These are phyloP conservation scores for Litsea cubeba DNA, from an alignment of 164 flowering plant species.

Conservation along the genomic window DNA sequence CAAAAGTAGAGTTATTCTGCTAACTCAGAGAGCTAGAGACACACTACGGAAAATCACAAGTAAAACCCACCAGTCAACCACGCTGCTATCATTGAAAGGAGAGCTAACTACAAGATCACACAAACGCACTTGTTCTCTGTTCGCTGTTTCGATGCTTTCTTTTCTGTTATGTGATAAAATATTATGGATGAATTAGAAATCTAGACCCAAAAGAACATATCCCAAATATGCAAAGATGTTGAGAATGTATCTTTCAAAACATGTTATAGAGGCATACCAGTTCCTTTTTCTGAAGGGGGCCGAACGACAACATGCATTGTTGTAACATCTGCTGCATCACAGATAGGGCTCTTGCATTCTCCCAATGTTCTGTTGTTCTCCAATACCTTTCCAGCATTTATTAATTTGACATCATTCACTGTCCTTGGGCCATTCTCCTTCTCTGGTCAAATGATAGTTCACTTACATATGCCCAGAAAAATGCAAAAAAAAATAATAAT, in stretches of 20 bases:
- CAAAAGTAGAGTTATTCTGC: not conserved
- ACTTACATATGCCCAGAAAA: not conserved
- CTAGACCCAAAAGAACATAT: not conserved
- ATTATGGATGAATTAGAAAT: not conserved
- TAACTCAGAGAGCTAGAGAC: not conserved
- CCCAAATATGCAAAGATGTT: not conserved
- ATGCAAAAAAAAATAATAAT: too few relatives aligned
- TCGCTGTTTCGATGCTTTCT: conserved; percentile 35
- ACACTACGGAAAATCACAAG: not conserved
- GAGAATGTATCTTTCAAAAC: not conserved
- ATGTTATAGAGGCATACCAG: conserved; percentile 3
- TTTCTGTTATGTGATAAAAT: conserved; percentile 40
- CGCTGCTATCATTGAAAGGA: not conserved
- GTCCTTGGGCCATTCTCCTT: conserved; percentile 81
- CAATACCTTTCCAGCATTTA: conserved; percentile 72
- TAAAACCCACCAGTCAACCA: not conserved
- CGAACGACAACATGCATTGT: conserved; percentile 90
- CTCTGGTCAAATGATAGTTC: conserved; percentile 31
- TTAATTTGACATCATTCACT: conserved; percentile 73
- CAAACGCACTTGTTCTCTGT: conserved; percentile 61
- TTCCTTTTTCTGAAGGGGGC: conserved; percentile 61
- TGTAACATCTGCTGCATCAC: conserved; percentile 74
- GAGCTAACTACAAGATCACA: conserved; percentile 47
- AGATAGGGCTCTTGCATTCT: conserved; percentile 73
- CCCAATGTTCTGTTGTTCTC: conserved; percentile 74